Evolutionary conservation across 345 rosid genomes (phyloP), one percentile per base, ranked within the genome.

Genomic region (Mallotus nudiflorus): DNA sequence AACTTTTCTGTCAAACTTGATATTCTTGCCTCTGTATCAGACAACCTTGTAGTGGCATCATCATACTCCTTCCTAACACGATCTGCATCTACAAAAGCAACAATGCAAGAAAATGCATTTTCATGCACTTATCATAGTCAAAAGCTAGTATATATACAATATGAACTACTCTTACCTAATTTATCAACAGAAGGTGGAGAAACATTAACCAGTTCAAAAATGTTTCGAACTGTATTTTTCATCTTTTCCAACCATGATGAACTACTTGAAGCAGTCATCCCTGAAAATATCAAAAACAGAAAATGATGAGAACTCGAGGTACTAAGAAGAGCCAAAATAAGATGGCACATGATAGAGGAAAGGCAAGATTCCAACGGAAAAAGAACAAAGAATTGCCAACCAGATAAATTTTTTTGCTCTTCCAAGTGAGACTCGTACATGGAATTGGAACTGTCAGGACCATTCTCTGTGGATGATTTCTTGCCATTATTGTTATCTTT

Each of bases 201-300:
- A 61, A 89, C 37, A 80, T 89, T 86, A 82, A 92, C 85, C 79
- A 91, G 85, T 74, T 70, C 85, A 40, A 50, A 49, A 48, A 65
- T 65, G 28, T 46, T 48, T 31, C 16, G 55, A 46, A 49, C 24
- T 15, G 56, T 29, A 65, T 65, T 27, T 54, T 20, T 29, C 31
- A 65, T n/a, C 85, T 81, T 87, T 85, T 85, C 90, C 84, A 92
- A 80, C 99, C 97, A 92, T 59, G 91, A 87, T 64, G 82, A 82
- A 61, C 70, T 81, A 74, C 78, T 75, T 57, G 62, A 33, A 64
- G 70, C 65, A 39, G 71, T 77, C 58, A 81, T 77, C 68, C 83
- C 93, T 92, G 62, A 19, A 60, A 24, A 39, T 29, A 37, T 60
- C 7, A n/a, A 10, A 60, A 37, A 60, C 13, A 60, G 46, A 64